Evolutionary conservation across 352 stramenopile genomes (phyloP), one percentile per base, ranked within the genome.

Genomic region (Globisporangium abappressorium): DNA sequence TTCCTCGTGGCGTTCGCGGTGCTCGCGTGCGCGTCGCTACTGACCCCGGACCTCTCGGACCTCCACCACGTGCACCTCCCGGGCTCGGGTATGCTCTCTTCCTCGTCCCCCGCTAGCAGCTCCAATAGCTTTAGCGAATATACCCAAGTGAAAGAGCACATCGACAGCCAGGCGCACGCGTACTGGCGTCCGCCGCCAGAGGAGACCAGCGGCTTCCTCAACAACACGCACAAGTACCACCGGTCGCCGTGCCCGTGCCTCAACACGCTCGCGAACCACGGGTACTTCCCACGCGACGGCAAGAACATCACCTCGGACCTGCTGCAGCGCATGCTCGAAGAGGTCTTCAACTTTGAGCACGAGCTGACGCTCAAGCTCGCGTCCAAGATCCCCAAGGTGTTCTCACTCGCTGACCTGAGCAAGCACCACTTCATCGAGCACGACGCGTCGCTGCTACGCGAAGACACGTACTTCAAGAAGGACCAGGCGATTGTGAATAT

Each of bases 401-500:
- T 91, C 59, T 82, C 80, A 2, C 76, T 92, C 4, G 72, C 79
- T 0, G 77, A 87, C 47, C 65, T 92, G 20, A 66, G 76, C 3
- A 69, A 76, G 22, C 82, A 89, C 75, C 75, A 84, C 38, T 77
- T 82, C 20, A 80, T 91, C 28, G 84, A 92, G 55, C 83, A 92
- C 64, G 82, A 93, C 62, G 82, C 84, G 20, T 92, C 84, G 2
- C 66, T 92, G 30, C 71, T 89, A 4, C 84, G 87, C 60, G 73
- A 85, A 55, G 84, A 92, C 58, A 41, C 69, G 20, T 77, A 68
- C 65, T 78, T 78, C 34, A 70, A 80, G 51, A 54, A 71, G 33
- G 79, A 89, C 22, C 79, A 82, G 3, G 62, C 71, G 5, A 28
- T 56, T 7, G 66, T 87, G 28, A 90, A 87, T 55, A 28, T n/a